Conservation (phyloP, 192 early-diverging fungal genomes). For the Oehlia diaphana region DNA sequence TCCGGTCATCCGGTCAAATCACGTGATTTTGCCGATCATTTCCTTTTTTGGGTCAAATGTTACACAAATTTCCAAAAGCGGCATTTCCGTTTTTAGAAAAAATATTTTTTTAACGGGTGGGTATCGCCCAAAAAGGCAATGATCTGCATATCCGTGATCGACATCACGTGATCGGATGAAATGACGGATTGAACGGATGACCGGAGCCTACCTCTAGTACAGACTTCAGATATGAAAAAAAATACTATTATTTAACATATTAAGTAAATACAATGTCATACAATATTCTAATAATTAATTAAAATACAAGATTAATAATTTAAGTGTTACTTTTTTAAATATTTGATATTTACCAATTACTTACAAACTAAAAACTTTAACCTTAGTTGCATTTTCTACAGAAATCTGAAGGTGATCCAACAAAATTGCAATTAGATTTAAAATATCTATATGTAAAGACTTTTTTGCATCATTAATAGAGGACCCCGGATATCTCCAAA, state of each 20-base stretch:
- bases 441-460: slow-evolving; percentile 23
- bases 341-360: slow-evolving; percentile 14
- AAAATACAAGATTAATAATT: slow-evolving; percentile 20
- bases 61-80: too few relatives aligned
- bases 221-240: slow-evolving; percentile 25
- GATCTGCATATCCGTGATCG: too few relatives aligned
- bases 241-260: slow-evolving; percentile 21
- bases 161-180: too few relatives aligned
- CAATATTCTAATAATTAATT: slow-evolving; percentile 29
- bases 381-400: slow-evolving; percentile 11
- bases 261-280: slow-evolving; percentile 27
- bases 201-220: too few relatives aligned
- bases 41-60: too few relatives aligned
- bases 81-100: too few relatives aligned
- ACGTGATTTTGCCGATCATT: too few relatives aligned
- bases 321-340: neutral
- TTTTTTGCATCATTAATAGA: slow-evolving; percentile 21
- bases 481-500: too few relatives aligned
- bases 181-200: too few relatives aligned
- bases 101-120: too few relatives aligned
- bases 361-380: slow-evolving; percentile 32
- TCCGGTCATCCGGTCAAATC: too few relatives aligned
- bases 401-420: neutral
- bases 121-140: too few relatives aligned
- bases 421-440: slow-evolving; percentile 18